Conservation (phyloP, 1,139 yeast species). For the Pichiaceae sp. region DNA sequence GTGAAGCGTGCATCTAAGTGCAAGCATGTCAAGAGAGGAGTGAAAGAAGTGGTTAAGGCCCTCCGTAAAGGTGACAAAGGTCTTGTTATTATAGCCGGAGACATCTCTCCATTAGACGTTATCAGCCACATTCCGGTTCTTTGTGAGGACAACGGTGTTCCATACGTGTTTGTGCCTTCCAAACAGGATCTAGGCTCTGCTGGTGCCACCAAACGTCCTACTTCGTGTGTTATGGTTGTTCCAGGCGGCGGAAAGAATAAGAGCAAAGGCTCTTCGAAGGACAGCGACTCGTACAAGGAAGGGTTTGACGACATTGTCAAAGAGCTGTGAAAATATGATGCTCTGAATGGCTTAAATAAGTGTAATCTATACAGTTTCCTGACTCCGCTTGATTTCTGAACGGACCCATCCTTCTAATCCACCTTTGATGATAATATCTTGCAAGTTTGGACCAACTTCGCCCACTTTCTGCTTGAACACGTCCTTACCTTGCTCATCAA, state of each 20-base stretch:
- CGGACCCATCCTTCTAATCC: constrained; percentile 98
- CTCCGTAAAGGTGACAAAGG: constrained; percentile 98
- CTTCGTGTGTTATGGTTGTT: constrained; percentile 94
- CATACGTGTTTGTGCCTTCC: constrained; percentile 88
- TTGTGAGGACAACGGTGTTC: constrained; percentile 90
- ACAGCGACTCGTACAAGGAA: constrained; percentile 83
- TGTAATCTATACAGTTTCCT: neutral
- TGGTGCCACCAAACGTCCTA: constrained; percentile 98
- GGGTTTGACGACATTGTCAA: constrained; percentile 88
- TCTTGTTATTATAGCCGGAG: constrained; percentile 92
- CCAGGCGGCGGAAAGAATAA: constrained; percentile 92
- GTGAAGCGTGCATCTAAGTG: constrained; percentile 97
- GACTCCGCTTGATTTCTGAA: constrained; percentile 42
- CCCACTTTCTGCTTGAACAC: constrained; percentile 84
- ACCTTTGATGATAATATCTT: constrained; percentile 93
- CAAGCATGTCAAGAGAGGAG: constrained; percentile 97
- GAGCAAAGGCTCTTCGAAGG: constrained; percentile 49
- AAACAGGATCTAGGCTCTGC: constrained; percentile 98
- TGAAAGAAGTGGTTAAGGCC: constrained; percentile 96
- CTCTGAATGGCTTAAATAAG: neutral
- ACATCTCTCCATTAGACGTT: constrained; percentile 94
- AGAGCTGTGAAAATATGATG: constrained; percentile 44
- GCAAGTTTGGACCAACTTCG: constrained; percentile 89
- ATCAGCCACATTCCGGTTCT: constrained; percentile 95
- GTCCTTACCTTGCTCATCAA: constrained; percentile 53